phyloP scores from a whole-genome alignment of 345 rosid species.

The Eucalyptus erythrocorys region DNA sequence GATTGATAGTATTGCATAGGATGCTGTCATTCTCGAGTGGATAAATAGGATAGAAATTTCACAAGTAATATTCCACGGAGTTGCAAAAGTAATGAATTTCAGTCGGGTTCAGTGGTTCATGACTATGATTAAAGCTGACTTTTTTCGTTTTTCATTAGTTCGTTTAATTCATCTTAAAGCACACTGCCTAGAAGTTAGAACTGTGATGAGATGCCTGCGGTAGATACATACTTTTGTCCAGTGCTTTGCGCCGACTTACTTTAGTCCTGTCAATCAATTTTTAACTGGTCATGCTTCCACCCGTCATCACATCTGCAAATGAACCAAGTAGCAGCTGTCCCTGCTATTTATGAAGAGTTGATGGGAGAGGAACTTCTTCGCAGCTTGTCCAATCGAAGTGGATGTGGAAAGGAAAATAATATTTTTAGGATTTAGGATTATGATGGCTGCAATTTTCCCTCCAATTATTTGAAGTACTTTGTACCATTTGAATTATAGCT shows the following conservation, averaged over 20 bases:
- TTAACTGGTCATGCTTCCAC: background rate
- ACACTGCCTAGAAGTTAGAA: background rate
- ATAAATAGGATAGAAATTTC: background rate
- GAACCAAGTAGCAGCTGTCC: background rate
- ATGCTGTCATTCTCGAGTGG: background rate
- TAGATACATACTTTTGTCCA: background rate
- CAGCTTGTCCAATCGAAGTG: background rate
- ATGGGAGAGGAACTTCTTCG: background rate
- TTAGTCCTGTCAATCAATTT: background rate
- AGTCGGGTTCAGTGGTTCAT: background rate
- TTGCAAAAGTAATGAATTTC: background rate
- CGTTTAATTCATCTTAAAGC: background rate
- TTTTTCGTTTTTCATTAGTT: background rate
- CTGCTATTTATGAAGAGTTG: background rate
- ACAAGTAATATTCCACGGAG: background rate
- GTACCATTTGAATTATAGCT: background rate
- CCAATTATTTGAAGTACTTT: background rate
- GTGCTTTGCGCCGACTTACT: background rate
- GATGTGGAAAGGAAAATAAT: background rate
- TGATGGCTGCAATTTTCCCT: background rate
- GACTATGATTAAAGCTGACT: background rate
- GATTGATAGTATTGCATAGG: background rate
- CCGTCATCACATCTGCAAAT: background rate
- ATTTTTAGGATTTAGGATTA: background rate
- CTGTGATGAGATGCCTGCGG: background rate